Conservation (phyloP, 805 yeast species). For the Kuraishia piskuri region DNA sequence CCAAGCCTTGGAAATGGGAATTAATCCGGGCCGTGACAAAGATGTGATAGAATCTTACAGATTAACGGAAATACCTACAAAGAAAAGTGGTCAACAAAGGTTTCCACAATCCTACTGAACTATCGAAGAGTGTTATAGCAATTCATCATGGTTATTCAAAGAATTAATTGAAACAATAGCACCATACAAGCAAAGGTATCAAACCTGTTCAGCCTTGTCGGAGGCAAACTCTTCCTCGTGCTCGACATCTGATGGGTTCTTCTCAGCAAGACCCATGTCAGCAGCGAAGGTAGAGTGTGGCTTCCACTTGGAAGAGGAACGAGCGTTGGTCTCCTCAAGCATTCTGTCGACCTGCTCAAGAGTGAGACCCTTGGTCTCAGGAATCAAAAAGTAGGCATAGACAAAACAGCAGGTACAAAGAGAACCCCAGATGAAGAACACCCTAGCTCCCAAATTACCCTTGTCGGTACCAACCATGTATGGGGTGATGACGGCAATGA, state of each 20-base stretch:
- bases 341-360: slow-evolving; percentile 69
- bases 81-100: too few relatives aligned
- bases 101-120: too few relatives aligned
- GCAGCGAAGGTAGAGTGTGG: slow-evolving; percentile 23
- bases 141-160: too few relatives aligned
- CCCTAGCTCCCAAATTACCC: slow-evolving; percentile 54
- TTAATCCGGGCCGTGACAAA: too few relatives aligned
- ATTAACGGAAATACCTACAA: too few relatives aligned
- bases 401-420: slow-evolving; percentile 34
- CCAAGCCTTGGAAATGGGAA: too few relatives aligned
- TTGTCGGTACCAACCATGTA: slow-evolving; percentile 58
- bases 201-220: too few relatives aligned
- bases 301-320: slow-evolving; percentile 25
- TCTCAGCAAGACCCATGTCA: slow-evolving; percentile 17
- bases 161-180: too few relatives aligned
- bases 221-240: background rate
- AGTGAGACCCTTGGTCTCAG: slow-evolving; percentile 74
- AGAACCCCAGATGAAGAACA: slow-evolving; percentile 68
- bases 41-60: too few relatives aligned
- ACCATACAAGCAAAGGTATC: too few relatives aligned
- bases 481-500: slow-evolving; percentile 70
- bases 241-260: background rate
- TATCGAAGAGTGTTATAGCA: too few relatives aligned
- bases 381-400: slow-evolving; percentile 65
- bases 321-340: slow-evolving; percentile 26